Percentiles rank a stretch among this genome's conserved stretches.
Conservation (phyloP, 1,284 basidiomycete genomes). For the Pisolithus thermaeus region DNA sequence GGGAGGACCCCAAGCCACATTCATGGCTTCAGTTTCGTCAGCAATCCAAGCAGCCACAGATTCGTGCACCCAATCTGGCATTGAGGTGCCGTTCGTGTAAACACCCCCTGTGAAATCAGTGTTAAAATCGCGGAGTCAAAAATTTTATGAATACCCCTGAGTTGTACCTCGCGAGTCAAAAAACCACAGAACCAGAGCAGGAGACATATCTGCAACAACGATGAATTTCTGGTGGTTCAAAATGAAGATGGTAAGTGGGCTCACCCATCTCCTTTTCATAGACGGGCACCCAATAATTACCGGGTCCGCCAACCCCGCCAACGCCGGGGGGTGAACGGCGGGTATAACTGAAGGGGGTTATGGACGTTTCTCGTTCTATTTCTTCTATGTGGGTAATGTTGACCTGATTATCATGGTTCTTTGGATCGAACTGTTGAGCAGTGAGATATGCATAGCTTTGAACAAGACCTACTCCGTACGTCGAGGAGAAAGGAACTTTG, state of each 20-base stretch:
- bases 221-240: background rate
- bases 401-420: conserved; percentile 67
- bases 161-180: conserved; percentile 61
- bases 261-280: conserved; percentile 30
- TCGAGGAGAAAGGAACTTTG: conserved; percentile 47
- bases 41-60: conserved; percentile 57
- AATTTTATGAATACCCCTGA: background rate
- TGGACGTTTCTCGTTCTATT: conserved; percentile 47
- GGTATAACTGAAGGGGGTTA: conserved; percentile 60
- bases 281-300: conserved; percentile 66
- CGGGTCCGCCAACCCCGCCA: conserved; percentile 56
- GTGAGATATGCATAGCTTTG: background rate
- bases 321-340: conserved; percentile 49
- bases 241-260: conserved; percentile 42
- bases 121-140: conserved; percentile 3
- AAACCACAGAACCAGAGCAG: conserved; percentile 58
- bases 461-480: conserved; percentile 45
- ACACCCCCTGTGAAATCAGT: conserved; percentile 38
- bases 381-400: conserved; percentile 63
- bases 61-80: conserved; percentile 63
- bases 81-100: conserved; percentile 36
- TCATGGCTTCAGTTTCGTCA: conserved; percentile 39
- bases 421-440: background rate
- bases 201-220: conserved; percentile 34
- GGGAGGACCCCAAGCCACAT: conserved; percentile 51